Evolutionary conservation across 2,329 filamentous ascomycete species (phyloP), one percentile per base, ranked within the genome.

Genomic region (Zopfia rhizophila): DNA sequence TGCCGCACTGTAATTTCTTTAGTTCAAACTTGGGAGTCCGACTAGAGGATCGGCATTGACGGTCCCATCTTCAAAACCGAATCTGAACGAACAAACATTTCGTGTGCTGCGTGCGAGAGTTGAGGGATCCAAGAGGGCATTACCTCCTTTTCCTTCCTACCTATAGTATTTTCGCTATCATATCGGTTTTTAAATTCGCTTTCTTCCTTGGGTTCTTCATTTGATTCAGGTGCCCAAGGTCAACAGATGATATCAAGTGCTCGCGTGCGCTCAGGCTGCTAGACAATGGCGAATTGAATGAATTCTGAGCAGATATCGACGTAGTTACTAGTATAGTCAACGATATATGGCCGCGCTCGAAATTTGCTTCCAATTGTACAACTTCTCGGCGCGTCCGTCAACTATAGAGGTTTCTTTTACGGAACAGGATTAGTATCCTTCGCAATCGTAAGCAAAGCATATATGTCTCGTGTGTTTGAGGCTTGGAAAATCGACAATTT

Each of bases 191-290:
- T 30, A 17, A 31, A 19, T 24, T 46, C 19, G 27, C 31, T 27
- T 32, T 18, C 5, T 31, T 11, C 14, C 13, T 13, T 28, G n/a
- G 13, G 8, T 11, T 42, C 28, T 36, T 4, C 16, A 14, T 14
- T 10, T 5, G 3, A 42, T 6, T 52, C 45, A 7, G 37, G 56
- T 1, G 72, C 70, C 73, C 73, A 75, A 0, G 72, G 72, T 5
- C 72, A 54, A 29, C 72, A 74, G 4, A 75, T 54, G 7, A 75
- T 67, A 46, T 75, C 72, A 14, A 75, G 35, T 6, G 70, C 65
- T 17, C 53, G 53, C 3, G 38, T 52, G 1, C 38, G 47, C 28
- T 71, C 61, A 3, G 37, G 8, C 18, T 49, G 5, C 16, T 37
- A 8, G 14, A 44, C 38, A 3, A 73, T 69, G 12, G 49, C 58